Evolutionary conservation across 371 early-diverging fungal species (phyloP).

Genomic region (Phascolomyces articulosus): DNA sequence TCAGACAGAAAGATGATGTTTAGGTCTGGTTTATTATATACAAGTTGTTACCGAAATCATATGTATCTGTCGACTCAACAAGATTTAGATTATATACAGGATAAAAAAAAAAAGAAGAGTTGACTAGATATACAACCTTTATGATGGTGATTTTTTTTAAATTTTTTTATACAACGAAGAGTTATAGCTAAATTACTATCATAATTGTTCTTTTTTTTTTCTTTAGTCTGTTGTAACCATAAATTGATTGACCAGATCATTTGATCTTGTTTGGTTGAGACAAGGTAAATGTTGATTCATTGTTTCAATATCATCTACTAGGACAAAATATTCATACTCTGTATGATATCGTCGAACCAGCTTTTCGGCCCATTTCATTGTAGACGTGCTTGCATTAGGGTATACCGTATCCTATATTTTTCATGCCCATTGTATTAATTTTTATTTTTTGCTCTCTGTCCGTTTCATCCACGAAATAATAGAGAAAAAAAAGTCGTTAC

Average conservation of each 20-base stretch:
- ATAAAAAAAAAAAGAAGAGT: too few relatives aligned
- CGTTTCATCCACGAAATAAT: not conserved
- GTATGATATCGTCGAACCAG: not conserved
- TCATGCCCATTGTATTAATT: not conserved
- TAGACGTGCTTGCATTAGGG: not conserved
- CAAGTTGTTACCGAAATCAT: too few relatives aligned
- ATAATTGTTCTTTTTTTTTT: too few relatives aligned
- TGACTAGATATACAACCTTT: too few relatives aligned
- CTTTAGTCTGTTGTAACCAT: too few relatives aligned
- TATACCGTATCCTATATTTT: not conserved
- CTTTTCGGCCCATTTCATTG: not conserved
- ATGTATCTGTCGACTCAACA: too few relatives aligned
- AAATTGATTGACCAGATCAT: not conserved
- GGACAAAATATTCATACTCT: constrained; percentile 7
- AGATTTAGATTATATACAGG: too few relatives aligned
- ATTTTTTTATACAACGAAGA: too few relatives aligned
- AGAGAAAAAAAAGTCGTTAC: not conserved
- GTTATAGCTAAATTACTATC: too few relatives aligned
- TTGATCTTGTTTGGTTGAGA: not conserved
- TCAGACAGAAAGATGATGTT: too few relatives aligned
- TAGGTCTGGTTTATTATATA: too few relatives aligned
- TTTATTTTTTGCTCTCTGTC: not conserved
- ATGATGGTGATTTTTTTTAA: too few relatives aligned
- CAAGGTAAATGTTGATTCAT: not conserved
- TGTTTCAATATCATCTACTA: constrained; percentile 29